phyloP scores from a whole-genome alignment of 352 stramenopile species.

The Globisporangium nodosum region DNA sequence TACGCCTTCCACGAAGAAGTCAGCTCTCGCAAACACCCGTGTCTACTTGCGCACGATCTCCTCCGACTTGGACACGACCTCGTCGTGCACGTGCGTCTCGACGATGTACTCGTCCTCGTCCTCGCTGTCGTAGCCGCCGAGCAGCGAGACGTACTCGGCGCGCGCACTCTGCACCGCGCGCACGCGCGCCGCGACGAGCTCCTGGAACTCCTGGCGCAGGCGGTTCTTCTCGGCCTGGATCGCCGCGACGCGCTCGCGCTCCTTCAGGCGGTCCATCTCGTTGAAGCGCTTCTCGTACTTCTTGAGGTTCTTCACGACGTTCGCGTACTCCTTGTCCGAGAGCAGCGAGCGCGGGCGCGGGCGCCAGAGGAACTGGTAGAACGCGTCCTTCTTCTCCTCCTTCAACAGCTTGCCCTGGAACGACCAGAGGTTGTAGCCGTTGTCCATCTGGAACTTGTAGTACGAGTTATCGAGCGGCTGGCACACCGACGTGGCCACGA shows the following conservation, averaged over 20 bases:
- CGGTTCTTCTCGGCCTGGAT: slow-evolving; percentile 69
- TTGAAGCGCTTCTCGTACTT: slow-evolving; percentile 94
- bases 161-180: slow-evolving; percentile 22
- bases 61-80: slow-evolving; percentile 61
- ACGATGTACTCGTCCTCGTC: slow-evolving; percentile 83
- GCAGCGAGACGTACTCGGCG: slow-evolving; percentile 59
- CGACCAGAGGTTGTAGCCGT: slow-evolving; percentile 97
- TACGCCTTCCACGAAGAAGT: background rate
- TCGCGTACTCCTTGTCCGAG: slow-evolving; percentile 89
- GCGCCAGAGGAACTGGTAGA: slow-evolving; percentile 93
- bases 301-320: slow-evolving; percentile 96
- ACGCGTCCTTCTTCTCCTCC: slow-evolving; percentile 95
- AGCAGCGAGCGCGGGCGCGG: slow-evolving; percentile 93
- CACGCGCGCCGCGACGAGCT: slow-evolving; percentile 48
- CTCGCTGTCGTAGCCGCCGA: slow-evolving; percentile 78
- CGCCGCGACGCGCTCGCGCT: slow-evolving; percentile 62
- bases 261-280: slow-evolving; percentile 82
- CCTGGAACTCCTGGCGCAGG: slow-evolving; percentile 63
- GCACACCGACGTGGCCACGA: slow-evolving; percentile 93
- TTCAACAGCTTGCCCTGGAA: slow-evolving; percentile 96
- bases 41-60: slow-evolving; percentile 66
- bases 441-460: slow-evolving; percentile 99
- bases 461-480: slow-evolving; percentile 94
- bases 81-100: slow-evolving; percentile 68
- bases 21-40: background rate